phyloP scores from a whole-genome alignment of 2,329 filamentous ascomycete species.

The Aspergillus transmontanensis region DNA sequence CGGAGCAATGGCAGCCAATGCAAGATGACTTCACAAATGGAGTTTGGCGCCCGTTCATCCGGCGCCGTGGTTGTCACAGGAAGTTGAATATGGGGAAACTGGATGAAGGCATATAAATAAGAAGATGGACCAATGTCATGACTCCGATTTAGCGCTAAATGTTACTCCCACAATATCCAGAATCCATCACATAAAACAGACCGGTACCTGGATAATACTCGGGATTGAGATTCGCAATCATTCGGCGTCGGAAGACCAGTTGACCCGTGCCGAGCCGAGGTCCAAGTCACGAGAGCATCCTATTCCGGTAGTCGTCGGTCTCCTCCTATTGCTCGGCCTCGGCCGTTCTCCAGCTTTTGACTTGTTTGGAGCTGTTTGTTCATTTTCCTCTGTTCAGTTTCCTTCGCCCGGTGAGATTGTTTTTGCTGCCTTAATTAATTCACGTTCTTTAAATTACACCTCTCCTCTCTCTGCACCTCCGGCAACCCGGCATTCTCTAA shows the following conservation, averaged over 20 bases:
- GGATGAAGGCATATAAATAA: not conserved
- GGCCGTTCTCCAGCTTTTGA: constrained; percentile 9
- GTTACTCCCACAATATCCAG: not conserved
- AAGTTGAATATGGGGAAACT: not conserved
- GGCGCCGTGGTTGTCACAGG: not conserved
- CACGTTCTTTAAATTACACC: not conserved
- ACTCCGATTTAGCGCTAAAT: not conserved
- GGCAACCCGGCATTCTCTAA: not conserved
- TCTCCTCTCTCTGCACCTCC: not conserved
- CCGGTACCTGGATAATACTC: not conserved
- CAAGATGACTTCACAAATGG: not conserved
- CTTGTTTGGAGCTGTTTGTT: constrained; percentile 3
- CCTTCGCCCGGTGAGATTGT: not conserved
- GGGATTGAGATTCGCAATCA: not conserved
- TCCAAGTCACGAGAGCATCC: constrained; percentile 11
- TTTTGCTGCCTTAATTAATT: not conserved
- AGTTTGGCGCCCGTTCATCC: constrained; percentile 20
- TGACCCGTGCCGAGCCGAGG: constrained; percentile 31
- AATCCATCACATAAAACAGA: not conserved
- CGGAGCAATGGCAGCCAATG: constrained; percentile 11
- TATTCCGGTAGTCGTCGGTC: constrained; percentile 3
- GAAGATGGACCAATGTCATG: not conserved
- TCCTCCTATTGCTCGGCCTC: constrained; percentile 6
- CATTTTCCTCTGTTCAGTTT: not conserved
- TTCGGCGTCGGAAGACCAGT: not conserved